Percentiles rank a stretch among this genome's conserved stretches.
Evolutionary conservation across 208 protist genomes (phyloP).

Genomic region (Trypanosoma lewisi): DNA sequence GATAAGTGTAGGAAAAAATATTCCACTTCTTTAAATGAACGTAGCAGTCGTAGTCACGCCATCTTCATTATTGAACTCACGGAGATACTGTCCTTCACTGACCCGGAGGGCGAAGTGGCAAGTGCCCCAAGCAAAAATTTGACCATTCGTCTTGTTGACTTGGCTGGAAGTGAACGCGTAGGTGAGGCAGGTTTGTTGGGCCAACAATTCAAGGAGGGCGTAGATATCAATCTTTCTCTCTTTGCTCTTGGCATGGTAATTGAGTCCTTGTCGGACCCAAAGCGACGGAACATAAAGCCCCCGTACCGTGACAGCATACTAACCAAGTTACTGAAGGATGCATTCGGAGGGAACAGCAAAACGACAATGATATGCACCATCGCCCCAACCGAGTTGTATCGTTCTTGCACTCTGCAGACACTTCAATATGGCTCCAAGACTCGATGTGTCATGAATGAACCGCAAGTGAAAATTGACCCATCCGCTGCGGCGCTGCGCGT

Average conservation of each 20-base stretch:
- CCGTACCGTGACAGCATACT: conserved; percentile 85
- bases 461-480: conserved; percentile 73
- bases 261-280: conserved; percentile 66
- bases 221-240: conserved; percentile 83
- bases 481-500: conserved; percentile 67
- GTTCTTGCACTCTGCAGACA: conserved; percentile 72
- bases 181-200: conserved; percentile 73
- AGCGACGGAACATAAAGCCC: conserved; percentile 63
- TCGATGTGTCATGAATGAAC: conserved; percentile 72
- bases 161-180: conserved; percentile 87
- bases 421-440: conserved; percentile 85
- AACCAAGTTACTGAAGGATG: conserved; percentile 85
- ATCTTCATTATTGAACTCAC: conserved; percentile 82
- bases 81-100: conserved; percentile 58
- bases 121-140: conserved; percentile 67
- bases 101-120: conserved; percentile 47
- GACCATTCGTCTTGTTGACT: conserved; percentile 79
- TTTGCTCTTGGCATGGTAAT: conserved; percentile 89
- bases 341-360: conserved; percentile 89
- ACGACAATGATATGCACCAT: conserved; percentile 89
- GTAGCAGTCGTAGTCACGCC: conserved; percentile 84
- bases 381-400: conserved; percentile 52
- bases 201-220: conserved; percentile 79
- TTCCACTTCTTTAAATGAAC: conserved; percentile 76
- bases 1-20: conserved; percentile 72